Base-by-base conservation (phyloP, 2,329 filamentous ascomycete species). In the Bipolaris bicolor region DNA sequence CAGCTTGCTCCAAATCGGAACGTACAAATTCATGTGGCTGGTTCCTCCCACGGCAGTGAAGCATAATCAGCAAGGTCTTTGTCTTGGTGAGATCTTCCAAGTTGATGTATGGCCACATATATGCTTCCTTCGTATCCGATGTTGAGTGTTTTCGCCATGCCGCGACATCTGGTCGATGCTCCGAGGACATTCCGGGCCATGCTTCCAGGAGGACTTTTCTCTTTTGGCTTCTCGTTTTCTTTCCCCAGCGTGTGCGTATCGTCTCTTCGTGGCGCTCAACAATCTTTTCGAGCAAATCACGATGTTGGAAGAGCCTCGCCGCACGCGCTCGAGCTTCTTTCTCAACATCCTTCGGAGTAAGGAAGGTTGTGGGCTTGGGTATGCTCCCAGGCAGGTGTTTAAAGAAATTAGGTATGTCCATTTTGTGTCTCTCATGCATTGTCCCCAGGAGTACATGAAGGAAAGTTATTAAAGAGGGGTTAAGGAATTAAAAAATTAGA, bases 21-120 rank as follows among this genome's bases (percentile, higher is more conserved):
- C 66, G 73, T 0, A 80, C 80, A 63, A 87, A 88, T 0, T 67
- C 59, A 7, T 74, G 66, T 0, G 84, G 84, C 0, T 66, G 61
- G 56, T 84, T 64, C 0, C 82, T 79, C 7, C 78, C 83, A 5
- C 85, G 77, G 0, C 82, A 71, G 52, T 85, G 83, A 15, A 88
- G 68, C 18, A 88, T 72, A 4, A 63, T 24, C 5, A 87, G 66
- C 7, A 88, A 64, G 0, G 71, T 58, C 50, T 79, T 82, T 0
- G 1, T 33, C 43, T 33, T 45, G 26, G 26, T 45, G 13, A 88
- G 73, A 62, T 87, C 85, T 57, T 87, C 83, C 33, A 83, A 75
- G 60, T 88, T 88, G 68, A 88, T 81, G 47, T 81, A 77, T 0
- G 85, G 85, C 78, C 79, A 86, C 44, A 84, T 37, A 29, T 58